Conservation (phyloP, 2,329 filamentous ascomycete species). For the Tolypocladium pustulatum region DNA sequence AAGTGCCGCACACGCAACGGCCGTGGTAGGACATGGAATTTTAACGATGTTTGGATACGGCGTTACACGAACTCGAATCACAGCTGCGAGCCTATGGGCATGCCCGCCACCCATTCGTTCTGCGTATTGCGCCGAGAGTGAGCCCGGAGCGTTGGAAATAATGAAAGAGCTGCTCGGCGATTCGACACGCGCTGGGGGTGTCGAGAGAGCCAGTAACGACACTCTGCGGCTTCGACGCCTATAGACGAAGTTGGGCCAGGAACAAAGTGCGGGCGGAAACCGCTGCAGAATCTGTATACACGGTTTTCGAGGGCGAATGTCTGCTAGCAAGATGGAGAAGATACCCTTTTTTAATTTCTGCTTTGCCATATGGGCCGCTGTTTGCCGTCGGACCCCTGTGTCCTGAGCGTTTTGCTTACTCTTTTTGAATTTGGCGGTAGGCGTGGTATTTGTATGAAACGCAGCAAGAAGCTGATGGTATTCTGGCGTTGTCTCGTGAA, state of each 20-base stretch:
- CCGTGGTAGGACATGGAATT: conserved; percentile 4
- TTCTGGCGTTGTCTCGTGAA: neutral
- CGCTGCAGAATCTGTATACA: neutral
- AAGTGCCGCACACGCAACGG: conserved; percentile 9
- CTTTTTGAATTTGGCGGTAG: neutral
- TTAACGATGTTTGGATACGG: neutral
- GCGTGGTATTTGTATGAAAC: neutral
- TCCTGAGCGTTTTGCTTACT: neutral
- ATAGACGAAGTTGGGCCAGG: neutral
- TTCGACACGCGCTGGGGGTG: neutral
- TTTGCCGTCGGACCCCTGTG: neutral
- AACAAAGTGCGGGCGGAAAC: neutral
- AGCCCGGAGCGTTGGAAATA: neutral
- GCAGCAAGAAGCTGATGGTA: neutral
- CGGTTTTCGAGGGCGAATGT: neutral
- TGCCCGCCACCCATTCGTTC: neutral
- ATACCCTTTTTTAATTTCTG: neutral
- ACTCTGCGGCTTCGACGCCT: neutral
- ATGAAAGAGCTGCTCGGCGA: neutral
- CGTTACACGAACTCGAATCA: neutral
- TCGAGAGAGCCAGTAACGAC: neutral
- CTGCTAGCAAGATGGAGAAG: neutral
- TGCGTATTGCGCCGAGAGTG: neutral
- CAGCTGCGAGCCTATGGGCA: neutral
- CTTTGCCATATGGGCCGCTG: neutral